A percentile compares a stretch with the other conserved stretches of the same genome.
Conservation (phyloP, 2,329 filamentous ascomycete species). For the Ophiobolus disseminans region DNA sequence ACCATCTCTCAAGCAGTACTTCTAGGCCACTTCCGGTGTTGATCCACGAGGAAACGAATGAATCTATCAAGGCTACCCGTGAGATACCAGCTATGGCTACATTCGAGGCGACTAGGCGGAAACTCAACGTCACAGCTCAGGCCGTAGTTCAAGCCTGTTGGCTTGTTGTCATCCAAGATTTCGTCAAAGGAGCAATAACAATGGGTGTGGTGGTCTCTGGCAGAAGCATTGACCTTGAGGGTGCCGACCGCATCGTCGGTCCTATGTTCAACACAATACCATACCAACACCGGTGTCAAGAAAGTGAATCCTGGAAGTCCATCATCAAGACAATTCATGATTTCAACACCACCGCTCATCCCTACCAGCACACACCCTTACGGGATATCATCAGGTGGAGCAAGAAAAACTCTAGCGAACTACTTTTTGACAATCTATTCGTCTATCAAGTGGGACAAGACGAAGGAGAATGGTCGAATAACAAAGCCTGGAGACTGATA, state of each 20-base stretch:
- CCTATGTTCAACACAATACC: constrained; percentile 92
- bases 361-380: constrained; percentile 80
- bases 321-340: constrained; percentile 71
- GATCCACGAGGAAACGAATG: constrained; percentile 18
- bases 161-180: constrained; percentile 66
- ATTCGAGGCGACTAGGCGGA: constrained; percentile 57
- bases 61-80: constrained; percentile 34
- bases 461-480: constrained; percentile 25
- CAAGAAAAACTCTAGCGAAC: constrained; percentile 59
- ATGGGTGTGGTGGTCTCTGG: constrained; percentile 83
- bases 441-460: constrained; percentile 70
- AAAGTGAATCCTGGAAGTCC: constrained; percentile 63
- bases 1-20: constrained; percentile 56
- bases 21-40: constrained; percentile 40
- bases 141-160: constrained; percentile 79
- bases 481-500: constrained; percentile 61
- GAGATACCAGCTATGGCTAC: constrained; percentile 57
- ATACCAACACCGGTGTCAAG: constrained; percentile 61
- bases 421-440: constrained; percentile 77
- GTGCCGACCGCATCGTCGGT: constrained; percentile 72
- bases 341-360: constrained; percentile 71
- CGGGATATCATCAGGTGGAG: constrained; percentile 84
- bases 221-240: constrained; percentile 71
- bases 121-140: constrained; percentile 77
- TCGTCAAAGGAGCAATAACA: constrained; percentile 58